Evolutionary conservation across 2,329 filamentous ascomycete species (phyloP), one percentile per base, ranked within the genome.

Genomic region (Setomelanomma holmii): DNA sequence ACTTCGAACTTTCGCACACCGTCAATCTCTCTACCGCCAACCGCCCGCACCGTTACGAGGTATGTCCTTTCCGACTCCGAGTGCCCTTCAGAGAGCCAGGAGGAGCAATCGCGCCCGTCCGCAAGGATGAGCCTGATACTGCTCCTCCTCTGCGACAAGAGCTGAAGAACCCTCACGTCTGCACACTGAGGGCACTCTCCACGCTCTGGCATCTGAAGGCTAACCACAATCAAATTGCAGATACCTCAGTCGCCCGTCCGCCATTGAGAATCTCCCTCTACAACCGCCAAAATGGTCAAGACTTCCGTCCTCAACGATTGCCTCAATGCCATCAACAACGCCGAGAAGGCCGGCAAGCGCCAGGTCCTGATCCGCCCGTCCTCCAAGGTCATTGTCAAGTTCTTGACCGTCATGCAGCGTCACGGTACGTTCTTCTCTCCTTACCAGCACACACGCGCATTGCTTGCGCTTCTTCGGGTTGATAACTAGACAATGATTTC

Each of bases 351-450:
- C 74, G 95, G 95, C 84, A 98, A 98, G 90, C 93, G 95, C 78
- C 95, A 99, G 85, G 95, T 98, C 78, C 78, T 99, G 80, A 97
- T 99, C 86, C 89, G 93, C 76, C 95, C 96, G 73, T 90, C 87
- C 80, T 98, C 95, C 82, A 99, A 99, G 90, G 95, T 99, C 86
- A 99, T 99, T 76, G 98, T 99, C 76, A 98, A 98, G 88, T 99
- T 98, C 89, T 86, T 99, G 78, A 86, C 86, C 78, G 93, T 98
- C 80, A 99, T 99, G 95, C 95, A 99, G 86, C 91, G 90, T 82
- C 95, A 99, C 85, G 95, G 95, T 98, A 95, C 67, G 92, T 90
- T 42, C 22, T 22, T 14, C 42, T 34, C 45, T 60, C 39, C 49
- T 62, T 46, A 49, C 41, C 58, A 51, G 23, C 40, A 21, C 44